These are phyloP conservation scores for Chlamydomonas sphaeroides DNA, from an alignment of 139 green algal species.

Conservation along the genomic window DNA sequence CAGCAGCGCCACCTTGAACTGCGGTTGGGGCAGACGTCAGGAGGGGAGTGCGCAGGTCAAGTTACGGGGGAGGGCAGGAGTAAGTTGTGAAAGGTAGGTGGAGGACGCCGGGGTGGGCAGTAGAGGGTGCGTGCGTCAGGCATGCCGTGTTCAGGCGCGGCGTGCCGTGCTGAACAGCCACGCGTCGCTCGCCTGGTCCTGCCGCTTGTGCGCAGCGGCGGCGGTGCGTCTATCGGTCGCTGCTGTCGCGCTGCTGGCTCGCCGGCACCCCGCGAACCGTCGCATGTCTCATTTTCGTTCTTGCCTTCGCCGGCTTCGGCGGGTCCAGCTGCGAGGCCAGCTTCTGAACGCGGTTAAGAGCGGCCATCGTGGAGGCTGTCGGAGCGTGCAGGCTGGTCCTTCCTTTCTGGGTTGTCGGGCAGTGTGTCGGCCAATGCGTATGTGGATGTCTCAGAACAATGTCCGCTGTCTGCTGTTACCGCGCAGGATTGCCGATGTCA, in stretches of 20 bases:
- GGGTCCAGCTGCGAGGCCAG: conserved; percentile 34
- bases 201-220: too few species aligned
- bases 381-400: too few species aligned
- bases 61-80: not conserved
- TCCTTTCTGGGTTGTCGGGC: too few species aligned
- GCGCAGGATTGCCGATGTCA: too few species aligned
- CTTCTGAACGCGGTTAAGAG: conserved; percentile 28
- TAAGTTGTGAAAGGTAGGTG: not conserved
- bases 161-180: too few species aligned
- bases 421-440: too few species aligned
- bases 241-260: not conserved
- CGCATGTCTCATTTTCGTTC: not conserved
- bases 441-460: too few species aligned
- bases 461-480: too few species aligned
- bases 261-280: not conserved
- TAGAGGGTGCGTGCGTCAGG: not conserved
- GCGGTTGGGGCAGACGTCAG: not conserved
- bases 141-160: too few species aligned
- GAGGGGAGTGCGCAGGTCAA: too few species aligned
- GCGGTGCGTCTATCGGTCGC: not conserved
- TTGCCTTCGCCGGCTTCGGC: not conserved
- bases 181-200: not conserved
- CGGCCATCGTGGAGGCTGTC: conserved; percentile 30
- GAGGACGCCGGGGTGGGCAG: too few species aligned
- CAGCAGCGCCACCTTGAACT: conserved; percentile 93